phyloP scores from a whole-genome alignment of 495 filamentous ascomycete genomes.

The Hypoxylon lienhwacheense region DNA sequence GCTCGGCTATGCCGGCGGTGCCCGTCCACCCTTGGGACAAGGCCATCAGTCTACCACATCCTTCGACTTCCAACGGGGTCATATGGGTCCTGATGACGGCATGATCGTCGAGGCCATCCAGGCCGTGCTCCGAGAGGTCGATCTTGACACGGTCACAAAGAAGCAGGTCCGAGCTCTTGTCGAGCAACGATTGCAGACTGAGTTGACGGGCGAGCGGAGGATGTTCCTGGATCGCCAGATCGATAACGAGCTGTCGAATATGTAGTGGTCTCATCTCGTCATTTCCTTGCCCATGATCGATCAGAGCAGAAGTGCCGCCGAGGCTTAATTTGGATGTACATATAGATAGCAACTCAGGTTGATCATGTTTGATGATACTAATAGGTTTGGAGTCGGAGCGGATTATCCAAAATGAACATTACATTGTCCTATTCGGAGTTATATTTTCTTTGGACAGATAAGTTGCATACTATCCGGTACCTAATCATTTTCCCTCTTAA shows the following conservation, averaged over 20 bases:
- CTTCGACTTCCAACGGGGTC: conserved; percentile 73
- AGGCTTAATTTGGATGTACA: conserved; percentile 31
- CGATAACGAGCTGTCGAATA: conserved; percentile 89
- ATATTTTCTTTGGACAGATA: conserved; percentile 10
- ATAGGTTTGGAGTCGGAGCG: conserved; percentile 12
- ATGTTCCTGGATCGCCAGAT: conserved; percentile 88
- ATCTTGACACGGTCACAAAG: conserved; percentile 95
- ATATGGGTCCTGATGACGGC: conserved; percentile 70
- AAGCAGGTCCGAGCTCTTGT: conserved; percentile 93
- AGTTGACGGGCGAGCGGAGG: conserved; percentile 77
- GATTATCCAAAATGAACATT: conserved; percentile 18
- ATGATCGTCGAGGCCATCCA: conserved; percentile 82
- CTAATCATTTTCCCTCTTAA: conserved; percentile 2
- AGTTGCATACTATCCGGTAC: not conserved
- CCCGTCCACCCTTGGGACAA: conserved; percentile 46
- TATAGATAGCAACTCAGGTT: conserved; percentile 26
- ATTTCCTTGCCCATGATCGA: not conserved
- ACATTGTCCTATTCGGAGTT: conserved; percentile 15
- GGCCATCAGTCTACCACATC: conserved; percentile 64
- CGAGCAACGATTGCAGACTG: conserved; percentile 87
- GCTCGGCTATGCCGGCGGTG: conserved; percentile 45
- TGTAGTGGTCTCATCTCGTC: conserved; percentile 60
- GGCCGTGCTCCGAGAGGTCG: conserved; percentile 80
- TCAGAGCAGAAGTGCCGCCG: not conserved
- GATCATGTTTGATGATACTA: conserved; percentile 30